Evolutionary conservation across 2,329 filamentous ascomycete species (phyloP).

Genomic region (Talaromyces sp.): DNA sequence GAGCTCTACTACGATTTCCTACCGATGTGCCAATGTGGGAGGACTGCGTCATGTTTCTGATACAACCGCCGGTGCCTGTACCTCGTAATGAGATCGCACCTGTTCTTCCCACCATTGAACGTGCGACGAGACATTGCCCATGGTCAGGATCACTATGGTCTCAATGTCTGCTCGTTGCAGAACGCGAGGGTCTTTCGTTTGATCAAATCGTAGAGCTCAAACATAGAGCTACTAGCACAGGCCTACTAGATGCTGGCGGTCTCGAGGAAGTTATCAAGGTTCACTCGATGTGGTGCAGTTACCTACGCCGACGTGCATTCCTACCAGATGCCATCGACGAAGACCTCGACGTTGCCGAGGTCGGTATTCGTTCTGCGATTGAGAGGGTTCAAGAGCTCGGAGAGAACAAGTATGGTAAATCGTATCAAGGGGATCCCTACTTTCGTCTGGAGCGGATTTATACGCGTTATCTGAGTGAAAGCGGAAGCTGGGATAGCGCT

Average conservation of each 20-base stretch:
- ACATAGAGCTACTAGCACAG: conserved; percentile 82
- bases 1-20: conserved; percentile 71
- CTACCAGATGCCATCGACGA: conserved; percentile 70
- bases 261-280: conserved; percentile 87
- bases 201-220: conserved; percentile 84
- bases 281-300: conserved; percentile 92
- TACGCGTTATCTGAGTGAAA: conserved; percentile 86
- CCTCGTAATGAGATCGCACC: conserved; percentile 45
- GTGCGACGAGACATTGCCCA: conserved; percentile 85
- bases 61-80: conserved; percentile 49
- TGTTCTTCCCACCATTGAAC: conserved; percentile 68
- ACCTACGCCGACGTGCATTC: conserved; percentile 81
- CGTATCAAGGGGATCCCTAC: conserved; percentile 79
- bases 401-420: conserved; percentile 70
- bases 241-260: conserved; percentile 77
- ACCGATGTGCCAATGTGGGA: conserved; percentile 75
- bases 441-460: conserved; percentile 89
- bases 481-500: conserved; percentile 71
- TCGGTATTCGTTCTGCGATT: conserved; percentile 79
- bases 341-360: conserved; percentile 82
- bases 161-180: conserved; percentile 78
- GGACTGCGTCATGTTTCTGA: conserved; percentile 74
- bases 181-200: conserved; percentile 73
- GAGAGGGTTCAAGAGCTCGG: conserved; percentile 78
- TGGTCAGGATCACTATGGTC: conserved; percentile 92